Conservation (phyloP, 164 flowering plant genomes). For the Vitis rotundifolia region DNA sequence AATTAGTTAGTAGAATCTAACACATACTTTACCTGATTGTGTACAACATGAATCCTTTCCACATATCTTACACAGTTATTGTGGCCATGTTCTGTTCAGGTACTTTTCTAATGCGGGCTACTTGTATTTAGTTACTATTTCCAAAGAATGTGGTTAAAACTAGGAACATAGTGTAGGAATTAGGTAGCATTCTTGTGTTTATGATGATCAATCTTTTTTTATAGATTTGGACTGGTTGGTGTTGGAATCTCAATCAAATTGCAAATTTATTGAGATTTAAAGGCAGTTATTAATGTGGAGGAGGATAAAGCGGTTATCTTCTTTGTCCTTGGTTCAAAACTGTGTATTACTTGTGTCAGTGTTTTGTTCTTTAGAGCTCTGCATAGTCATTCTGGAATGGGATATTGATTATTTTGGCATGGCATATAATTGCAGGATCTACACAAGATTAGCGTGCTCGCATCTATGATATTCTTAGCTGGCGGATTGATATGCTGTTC, state of each 20-base stretch:
- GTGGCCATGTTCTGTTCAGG: neutral
- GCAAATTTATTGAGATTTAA: constrained; percentile 15
- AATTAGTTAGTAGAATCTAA: neutral
- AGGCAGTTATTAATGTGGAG: constrained; percentile 3
- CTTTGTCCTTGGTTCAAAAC: constrained; percentile 6
- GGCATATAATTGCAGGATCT: constrained; percentile 85
- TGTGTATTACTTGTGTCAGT: constrained; percentile 12
- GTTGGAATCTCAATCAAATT: constrained; percentile 7
- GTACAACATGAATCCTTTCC: neutral
- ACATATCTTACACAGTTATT: neutral
- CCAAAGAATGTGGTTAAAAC: neutral
- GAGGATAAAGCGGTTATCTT: constrained; percentile 12
- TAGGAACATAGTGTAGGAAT: neutral
- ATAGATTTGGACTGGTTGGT: constrained; percentile 5
- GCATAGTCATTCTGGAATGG: constrained; percentile 27
- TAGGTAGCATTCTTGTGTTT: constrained; percentile 3
- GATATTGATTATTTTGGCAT: constrained; percentile 76
- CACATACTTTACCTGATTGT: neutral
- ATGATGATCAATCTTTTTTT: constrained; percentile 1
- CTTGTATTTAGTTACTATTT: neutral
- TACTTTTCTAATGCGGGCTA: neutral
- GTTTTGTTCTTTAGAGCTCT: constrained; percentile 24
- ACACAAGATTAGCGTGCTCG: constrained; percentile 80
- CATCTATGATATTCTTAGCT: constrained; percentile 79
- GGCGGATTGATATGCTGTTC: constrained; percentile 87